Evolutionary conservation across 2,329 filamentous ascomycete genomes (phyloP).

Genomic region (Sclerotinia spermophila): DNA sequence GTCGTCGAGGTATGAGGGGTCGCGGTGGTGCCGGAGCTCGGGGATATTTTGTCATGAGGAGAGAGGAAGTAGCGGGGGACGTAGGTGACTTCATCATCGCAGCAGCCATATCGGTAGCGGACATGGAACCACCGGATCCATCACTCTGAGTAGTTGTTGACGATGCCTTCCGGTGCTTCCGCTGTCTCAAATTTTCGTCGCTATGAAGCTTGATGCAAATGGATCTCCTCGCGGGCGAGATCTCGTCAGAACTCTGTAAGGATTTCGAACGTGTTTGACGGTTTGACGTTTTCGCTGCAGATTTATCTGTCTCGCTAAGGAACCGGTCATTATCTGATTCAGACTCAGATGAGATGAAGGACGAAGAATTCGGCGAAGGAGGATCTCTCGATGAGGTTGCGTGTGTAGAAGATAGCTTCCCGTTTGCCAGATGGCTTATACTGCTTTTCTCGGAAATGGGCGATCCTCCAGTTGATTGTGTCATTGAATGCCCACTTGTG

Average conservation of each 20-base stretch:
- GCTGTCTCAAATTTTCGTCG: constrained; percentile 69
- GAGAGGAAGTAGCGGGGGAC: constrained; percentile 62
- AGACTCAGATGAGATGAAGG: constrained; percentile 60
- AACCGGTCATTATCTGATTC: constrained; percentile 55
- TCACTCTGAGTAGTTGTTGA: constrained; percentile 44
- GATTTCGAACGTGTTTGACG: constrained; percentile 64
- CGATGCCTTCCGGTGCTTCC: constrained; percentile 64
- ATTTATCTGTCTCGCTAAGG: constrained; percentile 26
- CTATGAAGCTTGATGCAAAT: constrained; percentile 88
- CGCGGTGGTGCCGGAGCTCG: constrained; percentile 84
- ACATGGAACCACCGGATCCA: constrained; percentile 36
- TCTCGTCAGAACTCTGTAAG: constrained; percentile 57
- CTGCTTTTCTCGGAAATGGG: constrained; percentile 20
- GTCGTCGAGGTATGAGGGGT: constrained; percentile 81
- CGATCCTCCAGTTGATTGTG: constrained; percentile 36
- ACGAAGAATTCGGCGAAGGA: constrained; percentile 45
- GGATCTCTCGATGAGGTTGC: constrained; percentile 22
- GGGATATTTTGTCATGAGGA: constrained; percentile 80
- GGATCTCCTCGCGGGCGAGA: constrained; percentile 66
- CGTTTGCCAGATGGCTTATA: constrained; percentile 22
- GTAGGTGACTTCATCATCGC: constrained; percentile 91
- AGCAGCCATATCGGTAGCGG: constrained; percentile 51
- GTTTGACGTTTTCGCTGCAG: constrained; percentile 21
- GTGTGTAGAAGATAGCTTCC: constrained; percentile 24
- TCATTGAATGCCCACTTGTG: constrained; percentile 33